Conservation (phyloP, 352 stramenopile genomes). For the Phytophthora pini region DNA sequence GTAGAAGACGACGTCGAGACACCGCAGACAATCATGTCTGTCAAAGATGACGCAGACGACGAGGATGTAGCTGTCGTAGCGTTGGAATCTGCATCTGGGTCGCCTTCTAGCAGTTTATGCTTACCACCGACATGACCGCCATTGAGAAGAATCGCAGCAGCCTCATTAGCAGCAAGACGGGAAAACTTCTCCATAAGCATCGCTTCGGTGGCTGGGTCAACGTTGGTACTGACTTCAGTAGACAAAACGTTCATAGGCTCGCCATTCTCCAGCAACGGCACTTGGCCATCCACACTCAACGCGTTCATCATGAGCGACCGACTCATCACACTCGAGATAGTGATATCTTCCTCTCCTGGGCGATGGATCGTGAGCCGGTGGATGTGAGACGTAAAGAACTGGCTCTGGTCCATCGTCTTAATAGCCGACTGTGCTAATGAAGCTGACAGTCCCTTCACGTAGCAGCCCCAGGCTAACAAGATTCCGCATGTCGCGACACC, state of each 20-base stretch:
- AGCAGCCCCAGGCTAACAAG: constrained; percentile 77
- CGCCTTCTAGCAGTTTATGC: constrained; percentile 42
- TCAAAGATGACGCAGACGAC: constrained; percentile 29
- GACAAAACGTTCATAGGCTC: constrained; percentile 36
- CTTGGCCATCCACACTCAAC: constrained; percentile 32
- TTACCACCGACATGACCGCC: constrained; percentile 34
- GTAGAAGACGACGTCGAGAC: constrained; percentile 33
- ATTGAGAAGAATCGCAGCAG: constrained; percentile 46
- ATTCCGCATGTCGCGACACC: constrained; percentile 49
- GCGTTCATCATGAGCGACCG: constrained; percentile 64
- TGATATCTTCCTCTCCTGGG: constrained; percentile 72
- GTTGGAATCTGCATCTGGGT: constrained; percentile 46
- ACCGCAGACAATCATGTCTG: constrained; percentile 32
- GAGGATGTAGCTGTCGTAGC: constrained; percentile 26
- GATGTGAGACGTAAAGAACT: constrained; percentile 72
- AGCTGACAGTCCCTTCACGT: constrained; percentile 73
- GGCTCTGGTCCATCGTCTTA: constrained; percentile 62
- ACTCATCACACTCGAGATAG: constrained; percentile 79
- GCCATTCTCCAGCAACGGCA: constrained; percentile 60
- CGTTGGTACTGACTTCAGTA: constrained; percentile 36
- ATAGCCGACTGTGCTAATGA: constrained; percentile 72
- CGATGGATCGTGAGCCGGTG: constrained; percentile 76
- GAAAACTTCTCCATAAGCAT: constrained; percentile 76
- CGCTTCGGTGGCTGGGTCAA: constrained; percentile 56
- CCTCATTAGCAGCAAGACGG: constrained; percentile 57